These are phyloP conservation scores for Lactifluus hygrophoroides DNA, from an alignment of 768 basidiomycete genomes.

Conservation along the genomic window DNA sequence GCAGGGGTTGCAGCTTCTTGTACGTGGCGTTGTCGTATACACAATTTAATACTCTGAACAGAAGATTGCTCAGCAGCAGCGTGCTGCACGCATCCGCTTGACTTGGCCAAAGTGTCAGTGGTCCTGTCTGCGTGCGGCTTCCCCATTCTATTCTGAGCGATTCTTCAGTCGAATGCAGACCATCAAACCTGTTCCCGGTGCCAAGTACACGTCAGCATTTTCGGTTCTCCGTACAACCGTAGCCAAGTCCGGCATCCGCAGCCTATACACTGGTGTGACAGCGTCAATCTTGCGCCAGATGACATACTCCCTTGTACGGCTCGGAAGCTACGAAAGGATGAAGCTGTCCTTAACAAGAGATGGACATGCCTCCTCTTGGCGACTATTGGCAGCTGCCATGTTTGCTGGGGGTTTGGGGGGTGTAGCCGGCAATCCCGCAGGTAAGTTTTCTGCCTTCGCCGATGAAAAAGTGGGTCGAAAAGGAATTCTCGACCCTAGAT, in stretches of 20 bases:
- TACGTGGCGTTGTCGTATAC: slow-evolving; percentile 18
- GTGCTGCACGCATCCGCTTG: slow-evolving; percentile 72
- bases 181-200: slow-evolving; percentile 35
- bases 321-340: slow-evolving; percentile 75
- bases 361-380: slow-evolving; percentile 43
- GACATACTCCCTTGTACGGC: slow-evolving; percentile 81
- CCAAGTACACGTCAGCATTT: slow-evolving; percentile 55
- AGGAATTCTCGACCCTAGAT: slow-evolving; percentile 32
- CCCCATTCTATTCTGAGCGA: neutral
- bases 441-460: slow-evolving; percentile 27
- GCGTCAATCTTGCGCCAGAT: slow-evolving; percentile 84
- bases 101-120: slow-evolving; percentile 72
- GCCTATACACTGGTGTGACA: slow-evolving; percentile 73
- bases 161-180: slow-evolving; percentile 75
- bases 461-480: neutral
- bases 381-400: slow-evolving; percentile 55
- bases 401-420: slow-evolving; percentile 77
- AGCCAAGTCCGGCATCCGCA: slow-evolving; percentile 56
- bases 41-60: neutral
- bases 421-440: slow-evolving; percentile 77
- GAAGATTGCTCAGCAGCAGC: slow-evolving; percentile 55
- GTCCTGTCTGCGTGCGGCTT: slow-evolving; percentile 22
- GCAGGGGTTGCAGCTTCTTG: slow-evolving; percentile 32
- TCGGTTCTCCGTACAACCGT: slow-evolving; percentile 58
- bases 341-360: slow-evolving; percentile 47